Conservation (phyloP, 441 rosid genomes). For the Populus trichocarpa region DNA sequence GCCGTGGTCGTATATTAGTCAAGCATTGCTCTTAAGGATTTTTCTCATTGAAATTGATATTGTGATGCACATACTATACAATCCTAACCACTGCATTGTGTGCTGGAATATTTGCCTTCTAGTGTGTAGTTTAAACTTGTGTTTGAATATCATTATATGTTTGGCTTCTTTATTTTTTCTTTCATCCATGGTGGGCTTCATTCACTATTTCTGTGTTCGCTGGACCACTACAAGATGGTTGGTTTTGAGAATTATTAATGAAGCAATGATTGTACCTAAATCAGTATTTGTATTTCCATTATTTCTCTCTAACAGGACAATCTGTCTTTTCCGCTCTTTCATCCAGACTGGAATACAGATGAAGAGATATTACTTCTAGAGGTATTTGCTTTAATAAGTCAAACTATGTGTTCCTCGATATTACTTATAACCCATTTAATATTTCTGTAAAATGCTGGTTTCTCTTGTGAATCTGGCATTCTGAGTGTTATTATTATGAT, state of each 20-base stretch:
- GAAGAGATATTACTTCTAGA: conserved; percentile 94
- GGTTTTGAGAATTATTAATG: neutral
- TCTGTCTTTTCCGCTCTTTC: conserved; percentile 80
- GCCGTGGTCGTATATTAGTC: neutral
- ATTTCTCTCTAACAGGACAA: conserved; percentile 59
- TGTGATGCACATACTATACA: neutral
- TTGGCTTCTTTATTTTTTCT: neutral
- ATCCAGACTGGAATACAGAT: conserved; percentile 94
- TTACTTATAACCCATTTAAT: neutral
- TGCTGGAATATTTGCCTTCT: neutral
- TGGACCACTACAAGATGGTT: neutral
- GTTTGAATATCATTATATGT: neutral
- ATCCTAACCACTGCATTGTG: neutral
- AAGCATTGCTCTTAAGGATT: neutral
- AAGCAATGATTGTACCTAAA: neutral
- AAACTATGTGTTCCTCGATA: neutral
- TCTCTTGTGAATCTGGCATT: conserved; percentile 11
- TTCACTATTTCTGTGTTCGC: neutral
- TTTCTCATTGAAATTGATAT: neutral
- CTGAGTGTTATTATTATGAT: conserved; percentile 21
- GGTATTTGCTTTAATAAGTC: conserved; percentile 39
- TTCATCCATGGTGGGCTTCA: neutral
- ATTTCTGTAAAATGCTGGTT: conserved; percentile 11
- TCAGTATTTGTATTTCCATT: neutral
- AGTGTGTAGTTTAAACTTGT: neutral